These are phyloP conservation scores for Alternaria ethzedia DNA, from an alignment of 2,329 filamentous ascomycete species.

Conservation along the genomic window DNA sequence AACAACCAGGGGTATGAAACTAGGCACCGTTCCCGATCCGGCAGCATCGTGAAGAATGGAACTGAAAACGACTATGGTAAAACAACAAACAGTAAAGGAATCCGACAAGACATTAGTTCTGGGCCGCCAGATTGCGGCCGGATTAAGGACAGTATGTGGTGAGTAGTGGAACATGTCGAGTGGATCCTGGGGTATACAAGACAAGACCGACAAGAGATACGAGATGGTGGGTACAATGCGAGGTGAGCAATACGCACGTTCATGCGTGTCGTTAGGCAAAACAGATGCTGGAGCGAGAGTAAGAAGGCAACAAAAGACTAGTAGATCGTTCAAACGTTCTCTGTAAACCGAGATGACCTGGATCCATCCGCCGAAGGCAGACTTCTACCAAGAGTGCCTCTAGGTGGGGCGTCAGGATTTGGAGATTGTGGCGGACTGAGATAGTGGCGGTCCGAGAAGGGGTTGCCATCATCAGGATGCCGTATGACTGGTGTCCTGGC, in stretches of 20 bases:
- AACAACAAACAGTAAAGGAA: constrained; percentile 11
- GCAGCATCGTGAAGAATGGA: constrained; percentile 20
- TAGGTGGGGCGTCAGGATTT: constrained; percentile 35
- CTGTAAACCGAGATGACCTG: constrained; percentile 55
- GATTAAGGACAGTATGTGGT: constrained; percentile 30
- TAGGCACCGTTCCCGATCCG: constrained; percentile 17
- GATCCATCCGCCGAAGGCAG: constrained; percentile 55
- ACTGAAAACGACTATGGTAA: background rate
- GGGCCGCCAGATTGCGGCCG: constrained; percentile 16
- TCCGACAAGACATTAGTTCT: constrained; percentile 29
- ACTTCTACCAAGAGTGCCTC: constrained; percentile 50
- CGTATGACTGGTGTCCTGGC: constrained; percentile 67
- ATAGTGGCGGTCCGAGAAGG: constrained; percentile 28
- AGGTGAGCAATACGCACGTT: constrained; percentile 29
- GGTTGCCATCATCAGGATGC: constrained; percentile 44
- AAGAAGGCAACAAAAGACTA: constrained; percentile 22
- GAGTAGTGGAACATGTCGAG: constrained; percentile 11
- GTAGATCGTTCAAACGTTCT: constrained; percentile 50
- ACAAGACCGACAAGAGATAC: constrained; percentile 13
- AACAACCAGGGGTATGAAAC: constrained; percentile 23
- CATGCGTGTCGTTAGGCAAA: constrained; percentile 34
- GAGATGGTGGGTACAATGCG: constrained; percentile 12
- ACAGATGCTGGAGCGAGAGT: constrained; percentile 29
- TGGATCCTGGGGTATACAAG: constrained; percentile 31
- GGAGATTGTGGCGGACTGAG: constrained; percentile 50